Percentiles rank a stretch among this genome's conserved stretches.
These are phyloP conservation scores for Metrosideros polymorpha DNA, from an alignment of 441 rosid species.

Conservation along the genomic window DNA sequence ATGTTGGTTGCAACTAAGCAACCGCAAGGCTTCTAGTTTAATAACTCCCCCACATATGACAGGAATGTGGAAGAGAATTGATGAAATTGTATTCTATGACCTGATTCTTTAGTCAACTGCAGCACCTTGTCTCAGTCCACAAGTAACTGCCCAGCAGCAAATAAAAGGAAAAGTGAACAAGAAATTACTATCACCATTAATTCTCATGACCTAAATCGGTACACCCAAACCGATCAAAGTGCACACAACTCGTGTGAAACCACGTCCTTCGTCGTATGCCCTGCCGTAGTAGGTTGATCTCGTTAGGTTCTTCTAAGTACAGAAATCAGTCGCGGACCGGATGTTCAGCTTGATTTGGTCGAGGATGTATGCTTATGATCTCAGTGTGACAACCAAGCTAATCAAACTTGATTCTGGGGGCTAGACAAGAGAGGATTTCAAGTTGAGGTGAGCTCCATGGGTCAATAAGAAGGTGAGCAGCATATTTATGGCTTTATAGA, in stretches of 20 bases:
- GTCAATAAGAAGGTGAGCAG: neutral
- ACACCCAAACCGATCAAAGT: neutral
- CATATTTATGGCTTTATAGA: neutral
- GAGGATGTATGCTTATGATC: neutral
- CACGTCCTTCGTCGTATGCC: neutral
- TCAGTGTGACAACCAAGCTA: neutral
- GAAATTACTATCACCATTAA: neutral
- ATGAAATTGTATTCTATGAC: neutral
- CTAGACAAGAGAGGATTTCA: neutral
- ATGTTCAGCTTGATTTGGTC: neutral
- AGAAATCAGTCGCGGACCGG: neutral
- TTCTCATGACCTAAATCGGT: neutral
- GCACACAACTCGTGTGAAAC: neutral
- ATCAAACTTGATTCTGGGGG: neutral
- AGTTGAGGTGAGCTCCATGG: neutral
- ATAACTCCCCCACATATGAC: neutral
- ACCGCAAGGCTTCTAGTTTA: neutral
- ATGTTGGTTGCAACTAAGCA: constrained; percentile 19
- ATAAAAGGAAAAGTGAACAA: neutral
- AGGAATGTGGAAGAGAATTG: neutral
- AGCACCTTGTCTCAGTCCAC: neutral
- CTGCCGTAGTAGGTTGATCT: neutral
- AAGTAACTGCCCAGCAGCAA: neutral
- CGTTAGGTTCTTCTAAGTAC: neutral
- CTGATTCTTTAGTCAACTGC: neutral